Evolutionary conservation across 306 rosid genomes (phyloP), one percentile per base, ranked within the genome.

Genomic region (Prunus persica): DNA sequence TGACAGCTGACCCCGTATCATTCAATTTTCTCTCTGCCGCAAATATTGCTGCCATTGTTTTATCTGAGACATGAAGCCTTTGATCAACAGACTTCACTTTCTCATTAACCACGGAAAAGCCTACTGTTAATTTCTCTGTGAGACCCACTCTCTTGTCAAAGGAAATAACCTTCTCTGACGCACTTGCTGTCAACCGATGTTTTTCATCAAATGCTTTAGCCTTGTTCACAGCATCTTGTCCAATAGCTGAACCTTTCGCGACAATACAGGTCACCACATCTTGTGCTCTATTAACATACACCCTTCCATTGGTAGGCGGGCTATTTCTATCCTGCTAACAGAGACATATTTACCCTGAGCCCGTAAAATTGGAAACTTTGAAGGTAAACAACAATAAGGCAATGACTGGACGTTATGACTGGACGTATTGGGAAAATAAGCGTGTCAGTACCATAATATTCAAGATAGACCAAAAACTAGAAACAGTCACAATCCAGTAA

Each of bases 121-220:
- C 94, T 54, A 87, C 93, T 45, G 96, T 90, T 75, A 85, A 86
- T 72, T 91, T 93, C 82, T 93, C 94, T 3, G 96, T 83, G 78
- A 93, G 85, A 74, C 97, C 90, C 54, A 91, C 93, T 79, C 88
- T 90, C 88, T 71, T 87, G 84, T 91, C 97, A 78, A 93, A 90
- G 74, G 96, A 91, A 82, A 67, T 61, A 65, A 90, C 98, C 88
- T 83, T 93, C 32, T 89, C 97, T 69, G 98, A 91, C 65, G 97
- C 98, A 88, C 90, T 88, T 20, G 97, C 93, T 55, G 80, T 84
- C 80, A 93, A 84, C 64, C 78, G 90, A 87, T 93, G 98, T 79
- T 91, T 93, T 77, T 91, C 98, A 78, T 93, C 98, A 87, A 93
- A 93, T 80, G 98, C 94, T 88, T 93, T 93, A 70, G 98, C 98